Percentiles rank a stretch among this genome's conserved stretches.
Evolutionary conservation across 2,329 filamentous ascomycete genomes (phyloP).

Genomic region (Huntiella abstrusa): DNA sequence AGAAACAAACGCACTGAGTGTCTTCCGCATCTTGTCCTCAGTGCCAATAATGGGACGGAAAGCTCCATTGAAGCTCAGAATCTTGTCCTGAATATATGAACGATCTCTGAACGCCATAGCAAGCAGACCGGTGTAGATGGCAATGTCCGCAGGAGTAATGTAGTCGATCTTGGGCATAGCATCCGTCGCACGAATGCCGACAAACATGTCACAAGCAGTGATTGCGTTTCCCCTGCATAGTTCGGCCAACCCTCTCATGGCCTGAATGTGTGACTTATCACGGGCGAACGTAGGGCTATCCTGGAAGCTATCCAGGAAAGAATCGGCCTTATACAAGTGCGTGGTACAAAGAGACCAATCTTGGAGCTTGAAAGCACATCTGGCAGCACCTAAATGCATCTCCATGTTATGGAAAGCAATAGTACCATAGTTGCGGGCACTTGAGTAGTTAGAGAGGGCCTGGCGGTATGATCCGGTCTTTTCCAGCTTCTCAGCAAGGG

Average conservation of each 20-base stretch:
- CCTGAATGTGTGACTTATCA: conserved; percentile 19
- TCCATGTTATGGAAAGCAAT: conserved; percentile 68
- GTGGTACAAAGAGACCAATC: conserved; percentile 56
- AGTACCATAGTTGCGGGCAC: conserved; percentile 82
- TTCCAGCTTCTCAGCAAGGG: conserved; percentile 71
- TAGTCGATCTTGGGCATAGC: conserved; percentile 48
- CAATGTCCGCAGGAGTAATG: conserved; percentile 69
- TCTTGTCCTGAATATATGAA: conserved; percentile 49
- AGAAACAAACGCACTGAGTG: conserved; percentile 74
- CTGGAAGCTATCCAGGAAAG: no score
- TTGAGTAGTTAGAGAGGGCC: conserved; percentile 59
- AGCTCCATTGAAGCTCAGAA: conserved; percentile 54
- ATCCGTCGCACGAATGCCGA: conserved; percentile 30
- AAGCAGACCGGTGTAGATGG: conserved; percentile 77
- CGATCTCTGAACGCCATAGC: conserved; percentile 81
- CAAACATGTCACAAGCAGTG: conserved; percentile 12
- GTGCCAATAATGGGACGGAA: conserved; percentile 83
- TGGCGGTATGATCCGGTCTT: conserved; percentile 52
- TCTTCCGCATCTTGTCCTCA: conserved; percentile 84
- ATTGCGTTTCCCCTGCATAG: conserved; percentile 35
- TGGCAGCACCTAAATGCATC: conserved; percentile 61
- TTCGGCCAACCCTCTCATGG: conserved; percentile 32
- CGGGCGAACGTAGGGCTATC: background rate
- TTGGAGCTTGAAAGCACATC: conserved; percentile 53
- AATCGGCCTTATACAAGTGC: conserved; percentile 32